A percentile compares a stretch with the other conserved stretches of the same genome.
Evolutionary conservation across 495 filamentous ascomycete species (phyloP).

Genomic region (Hypoxylon fragiforme): DNA sequence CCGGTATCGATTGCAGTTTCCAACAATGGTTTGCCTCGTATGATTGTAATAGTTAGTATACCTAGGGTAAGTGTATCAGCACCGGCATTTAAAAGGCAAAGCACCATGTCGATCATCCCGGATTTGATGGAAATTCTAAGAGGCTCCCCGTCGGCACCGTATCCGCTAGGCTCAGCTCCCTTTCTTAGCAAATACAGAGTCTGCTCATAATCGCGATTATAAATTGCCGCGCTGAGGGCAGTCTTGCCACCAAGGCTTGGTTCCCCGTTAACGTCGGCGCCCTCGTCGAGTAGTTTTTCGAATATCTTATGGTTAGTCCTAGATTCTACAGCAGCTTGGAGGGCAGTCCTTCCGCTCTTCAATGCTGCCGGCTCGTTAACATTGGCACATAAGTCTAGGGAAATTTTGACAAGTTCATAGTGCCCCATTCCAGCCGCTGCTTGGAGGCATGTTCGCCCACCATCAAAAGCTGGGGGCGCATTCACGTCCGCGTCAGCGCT

Average conservation of each 20-base stretch:
- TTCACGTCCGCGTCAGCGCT: neutral
- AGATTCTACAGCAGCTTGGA: neutral
- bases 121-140: neutral
- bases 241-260: neutral
- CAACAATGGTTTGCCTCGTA: neutral
- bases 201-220: neutral
- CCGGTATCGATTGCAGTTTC: neutral
- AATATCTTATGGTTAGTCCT: neutral
- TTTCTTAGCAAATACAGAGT: neutral
- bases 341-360: neutral
- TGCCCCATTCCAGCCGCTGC: neutral
- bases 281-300: neutral
- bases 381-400: neutral
- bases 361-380: neutral
- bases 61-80: neutral
- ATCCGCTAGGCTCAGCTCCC: neutral
- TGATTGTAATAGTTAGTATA: no score
- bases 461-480: neutral
- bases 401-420: neutral
- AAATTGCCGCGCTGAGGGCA: neutral
- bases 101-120: neutral
- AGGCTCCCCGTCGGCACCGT: no score
- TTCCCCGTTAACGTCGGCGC: neutral
- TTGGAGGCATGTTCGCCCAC: neutral
- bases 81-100: neutral